Percentiles rank a stretch among this genome's conserved stretches.
Evolutionary conservation across 306 rosid species (phyloP).

Genomic region (Cicer bijugum): DNA sequence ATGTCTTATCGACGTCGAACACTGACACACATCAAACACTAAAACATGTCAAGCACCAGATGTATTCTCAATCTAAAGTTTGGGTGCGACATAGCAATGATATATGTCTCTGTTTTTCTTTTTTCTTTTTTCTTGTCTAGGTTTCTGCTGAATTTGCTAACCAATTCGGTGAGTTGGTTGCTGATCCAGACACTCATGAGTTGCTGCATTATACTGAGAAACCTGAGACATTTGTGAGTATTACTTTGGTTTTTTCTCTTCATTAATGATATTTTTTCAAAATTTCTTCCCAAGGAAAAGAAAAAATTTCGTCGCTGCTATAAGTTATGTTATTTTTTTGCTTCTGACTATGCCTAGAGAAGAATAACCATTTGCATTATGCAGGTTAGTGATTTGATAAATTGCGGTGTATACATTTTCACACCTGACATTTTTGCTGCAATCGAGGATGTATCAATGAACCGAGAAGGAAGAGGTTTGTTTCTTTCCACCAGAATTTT

Average conservation of each 20-base stretch:
- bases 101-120: too few relatives aligned
- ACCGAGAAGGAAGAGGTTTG: conserved; percentile 83
- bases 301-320: not conserved
- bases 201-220: conserved; percentile 96
- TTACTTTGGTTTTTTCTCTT: conserved; percentile 35
- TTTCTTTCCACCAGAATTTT: conserved; percentile 30
- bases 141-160: conserved; percentile 92
- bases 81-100: too few relatives aligned
- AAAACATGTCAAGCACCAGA: too few relatives aligned
- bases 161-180: conserved; percentile 90
- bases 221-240: conserved; percentile 92
- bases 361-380: conserved; percentile 40
- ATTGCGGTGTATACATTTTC: conserved; percentile 85
- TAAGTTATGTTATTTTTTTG: not conserved
- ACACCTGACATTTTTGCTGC: conserved; percentile 73
- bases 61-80: too few relatives aligned
- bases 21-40: too few relatives aligned
- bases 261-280: not conserved
- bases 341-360: conserved; percentile 33
- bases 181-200: conserved; percentile 87
- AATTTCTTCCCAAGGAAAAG: not conserved
- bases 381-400: conserved; percentile 88
- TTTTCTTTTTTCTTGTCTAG: conserved; percentile 39
- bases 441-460: conserved; percentile 64
- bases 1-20: too few relatives aligned